Base-by-base conservation (phyloP, 768 basidiomycete genomes). In the Collybia sp. region DNA sequence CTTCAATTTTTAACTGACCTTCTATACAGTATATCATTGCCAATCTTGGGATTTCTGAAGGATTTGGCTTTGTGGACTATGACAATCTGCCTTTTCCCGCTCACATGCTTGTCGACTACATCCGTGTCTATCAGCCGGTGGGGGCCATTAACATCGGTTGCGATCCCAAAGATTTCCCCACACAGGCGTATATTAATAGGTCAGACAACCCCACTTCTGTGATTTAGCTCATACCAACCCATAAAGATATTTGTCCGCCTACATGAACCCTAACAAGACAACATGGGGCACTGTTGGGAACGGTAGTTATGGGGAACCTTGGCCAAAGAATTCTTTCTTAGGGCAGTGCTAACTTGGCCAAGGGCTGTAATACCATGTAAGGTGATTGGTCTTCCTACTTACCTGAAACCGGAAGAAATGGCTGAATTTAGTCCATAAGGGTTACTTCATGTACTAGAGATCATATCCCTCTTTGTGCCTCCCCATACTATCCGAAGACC, bases 1-100 rank as follows among this genome's bases (percentile, higher is more conserved):
- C 19, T 34, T 8, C 12, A 13, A 6, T 30, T 16, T 38, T 30
- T 9, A 36, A 11, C 25, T 47, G 8, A 40, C 13, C 12, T 34
- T 33, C 31, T 44, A 38, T 42, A 38, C 36, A 91, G 88, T 91
- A 92, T 58, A 66, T 96, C 52, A 80, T 95, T 50, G 68, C 76
- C 53, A 93, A 93, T 62, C 66, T 93, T 52, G 93, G 91, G 46
- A 80, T 95, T 62, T 93, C 90, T 6, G 64, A 69, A 49, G 85
- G 81, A 61, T 96, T 96, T 56, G 84, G 82, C 10, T 53, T 64
- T 4, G 78, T 93, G 19, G 83, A 95, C 63, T 75, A 87, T 43
- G 63, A 69, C 3, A 67, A 83, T 48, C 69, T 94, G 12, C 68
- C 71, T 5, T 91, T 89, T 67, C 91, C 93, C 15, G 61, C 64